Percentiles rank a stretch among this genome's conserved stretches.
Conservation (phyloP, 2,329 filamentous ascomycete species). For the Pyricularia pennisetigena region DNA sequence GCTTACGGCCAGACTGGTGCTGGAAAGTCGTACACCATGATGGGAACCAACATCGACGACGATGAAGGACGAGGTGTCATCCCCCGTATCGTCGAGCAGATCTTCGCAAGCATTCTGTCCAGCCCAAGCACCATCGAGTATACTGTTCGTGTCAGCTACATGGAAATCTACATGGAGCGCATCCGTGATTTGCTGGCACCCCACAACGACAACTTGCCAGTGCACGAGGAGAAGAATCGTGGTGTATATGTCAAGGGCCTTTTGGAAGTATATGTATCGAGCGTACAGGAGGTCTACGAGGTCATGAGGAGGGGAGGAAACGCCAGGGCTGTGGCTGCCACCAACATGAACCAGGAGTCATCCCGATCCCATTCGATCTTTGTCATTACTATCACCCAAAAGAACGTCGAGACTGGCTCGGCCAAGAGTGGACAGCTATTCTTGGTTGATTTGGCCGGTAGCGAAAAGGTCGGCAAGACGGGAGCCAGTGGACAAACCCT, state of each 20-base stretch:
- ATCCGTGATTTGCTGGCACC: slow-evolving; percentile 90
- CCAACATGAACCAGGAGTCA: slow-evolving; percentile 99
- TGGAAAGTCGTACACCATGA: slow-evolving; percentile 99
- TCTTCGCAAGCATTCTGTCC: slow-evolving; percentile 88
- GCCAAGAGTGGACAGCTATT: slow-evolving; percentile 95
- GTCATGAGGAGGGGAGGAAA: slow-evolving; percentile 90
- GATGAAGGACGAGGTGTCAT: slow-evolving; percentile 85
- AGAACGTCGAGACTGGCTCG: slow-evolving; percentile 93
- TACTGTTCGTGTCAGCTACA: slow-evolving; percentile 96
- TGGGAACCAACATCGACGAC: slow-evolving; percentile 91
- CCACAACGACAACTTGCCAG: slow-evolving; percentile 88
- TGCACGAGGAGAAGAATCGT: slow-evolving; percentile 96
- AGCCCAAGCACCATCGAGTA: slow-evolving; percentile 94
- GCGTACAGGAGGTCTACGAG: slow-evolving; percentile 91
- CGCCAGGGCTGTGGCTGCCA: slow-evolving; percentile 84
- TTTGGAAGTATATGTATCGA: slow-evolving; percentile 89
- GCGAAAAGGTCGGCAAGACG: slow-evolving; percentile 97
- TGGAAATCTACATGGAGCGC: slow-evolving; percentile 99
- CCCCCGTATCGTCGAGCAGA: slow-evolving; percentile 93
- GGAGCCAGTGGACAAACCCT: slow-evolving; percentile 94
- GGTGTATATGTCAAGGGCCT: slow-evolving; percentile 96
- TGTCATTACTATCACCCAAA: slow-evolving; percentile 92
- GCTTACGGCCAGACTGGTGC: slow-evolving; percentile 97
- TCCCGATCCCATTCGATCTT: slow-evolving; percentile 98
- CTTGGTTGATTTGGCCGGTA: slow-evolving; percentile 94